Percentiles rank a stretch among this genome's conserved stretches.
Conservation (phyloP, 208 protist genomes). For the Acanthamoeba healyi region DNA sequence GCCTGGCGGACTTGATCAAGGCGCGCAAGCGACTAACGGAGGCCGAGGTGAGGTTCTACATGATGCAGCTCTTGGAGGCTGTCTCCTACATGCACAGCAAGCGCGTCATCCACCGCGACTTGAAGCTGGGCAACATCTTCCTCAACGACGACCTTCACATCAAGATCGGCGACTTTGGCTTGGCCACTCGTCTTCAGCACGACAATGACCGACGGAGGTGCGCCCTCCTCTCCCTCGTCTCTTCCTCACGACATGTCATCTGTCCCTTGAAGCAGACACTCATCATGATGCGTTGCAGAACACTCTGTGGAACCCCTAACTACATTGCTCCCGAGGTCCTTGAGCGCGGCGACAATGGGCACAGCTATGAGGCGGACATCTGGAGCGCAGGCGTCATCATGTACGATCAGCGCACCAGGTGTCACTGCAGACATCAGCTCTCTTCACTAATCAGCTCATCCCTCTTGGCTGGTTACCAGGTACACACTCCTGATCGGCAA, state of each 20-base stretch:
- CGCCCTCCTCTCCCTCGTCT: background rate
- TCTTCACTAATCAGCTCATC: background rate
- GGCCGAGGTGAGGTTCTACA: constrained; percentile 95
- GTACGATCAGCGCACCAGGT: constrained; percentile 79
- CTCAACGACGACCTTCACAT: constrained; percentile 90
- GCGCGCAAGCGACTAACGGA: constrained; percentile 93
- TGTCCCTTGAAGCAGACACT: background rate
- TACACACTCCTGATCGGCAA: constrained; percentile 97
- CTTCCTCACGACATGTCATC: background rate
- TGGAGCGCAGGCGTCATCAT: constrained; percentile 98
- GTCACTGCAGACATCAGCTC: background rate
- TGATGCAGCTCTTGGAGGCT: constrained; percentile 95
- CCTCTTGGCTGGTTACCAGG: background rate
- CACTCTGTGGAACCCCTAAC: constrained; percentile 96
- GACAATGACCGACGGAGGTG: constrained; percentile 85
- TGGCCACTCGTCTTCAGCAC: constrained; percentile 88
- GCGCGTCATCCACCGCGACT: constrained; percentile 97
- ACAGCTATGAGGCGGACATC: constrained; percentile 98
- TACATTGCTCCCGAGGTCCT: constrained; percentile 96
- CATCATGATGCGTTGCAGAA: constrained; percentile 78
- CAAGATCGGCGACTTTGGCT: constrained; percentile 96
- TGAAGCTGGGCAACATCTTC: constrained; percentile 98
- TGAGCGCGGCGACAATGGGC: constrained; percentile 88
- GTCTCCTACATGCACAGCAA: constrained; percentile 96
- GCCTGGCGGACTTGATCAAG: constrained; percentile 97